phyloP scores from a whole-genome alignment of 371 early-diverging fungal genomes.

The Syncephalastrum monosporum region DNA sequence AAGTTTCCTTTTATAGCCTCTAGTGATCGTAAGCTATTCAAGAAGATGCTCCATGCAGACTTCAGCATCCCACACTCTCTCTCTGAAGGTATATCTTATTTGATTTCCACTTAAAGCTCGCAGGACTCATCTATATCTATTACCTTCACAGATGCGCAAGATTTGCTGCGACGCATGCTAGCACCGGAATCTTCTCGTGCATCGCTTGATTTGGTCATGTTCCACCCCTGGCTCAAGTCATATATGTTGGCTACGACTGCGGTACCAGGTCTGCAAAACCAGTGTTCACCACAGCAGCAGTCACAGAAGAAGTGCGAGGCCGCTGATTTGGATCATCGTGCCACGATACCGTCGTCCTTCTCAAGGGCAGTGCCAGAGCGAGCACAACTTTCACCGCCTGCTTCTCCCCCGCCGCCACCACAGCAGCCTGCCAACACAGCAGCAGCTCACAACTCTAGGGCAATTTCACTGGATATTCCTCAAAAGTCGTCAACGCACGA shows the following conservation, averaged over 20 bases:
- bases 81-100: slow-evolving; percentile 26
- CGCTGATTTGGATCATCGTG: slow-evolving; percentile 1
- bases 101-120: background rate
- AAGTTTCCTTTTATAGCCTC: slow-evolving; percentile 33
- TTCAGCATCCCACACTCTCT: slow-evolving; percentile 29
- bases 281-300: too few species aligned
- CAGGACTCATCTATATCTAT: background rate
- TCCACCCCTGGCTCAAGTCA: slow-evolving; percentile 46
- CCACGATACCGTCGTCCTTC: background rate
- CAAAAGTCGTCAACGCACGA: too few species aligned
- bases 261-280: too few species aligned
- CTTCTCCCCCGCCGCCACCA: too few species aligned
- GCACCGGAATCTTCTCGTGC: slow-evolving; percentile 34
- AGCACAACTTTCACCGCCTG: background rate
- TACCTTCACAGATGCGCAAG: slow-evolving; percentile 35
- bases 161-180: slow-evolving; percentile 41
- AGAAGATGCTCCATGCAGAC: slow-evolving; percentile 36
- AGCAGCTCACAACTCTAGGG: too few species aligned
- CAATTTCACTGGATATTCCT: too few species aligned
- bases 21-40: slow-evolving; percentile 29
- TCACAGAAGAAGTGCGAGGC: background rate
- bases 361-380: slow-evolving; percentile 5
- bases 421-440: too few species aligned
- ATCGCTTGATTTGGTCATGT: slow-evolving; percentile 35
- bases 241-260: slow-evolving; percentile 3